Conservation (phyloP, 805 yeast genomes). For the Candida ascalaphidarum region DNA sequence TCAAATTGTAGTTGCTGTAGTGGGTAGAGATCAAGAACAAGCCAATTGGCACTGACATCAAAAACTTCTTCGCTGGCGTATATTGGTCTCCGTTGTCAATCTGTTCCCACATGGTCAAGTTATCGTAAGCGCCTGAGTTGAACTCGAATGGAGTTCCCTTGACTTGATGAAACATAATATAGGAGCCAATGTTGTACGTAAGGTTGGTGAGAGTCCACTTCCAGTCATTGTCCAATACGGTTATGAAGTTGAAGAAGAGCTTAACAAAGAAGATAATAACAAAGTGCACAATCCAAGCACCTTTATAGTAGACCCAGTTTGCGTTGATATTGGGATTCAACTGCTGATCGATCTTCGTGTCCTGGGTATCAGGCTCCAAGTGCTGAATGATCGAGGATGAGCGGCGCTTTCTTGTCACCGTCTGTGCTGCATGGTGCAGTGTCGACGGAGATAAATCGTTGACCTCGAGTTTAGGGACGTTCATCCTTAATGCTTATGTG, state of each 20-base stretch:
- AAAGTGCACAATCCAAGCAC: constrained; percentile 92
- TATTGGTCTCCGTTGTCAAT: constrained; percentile 92
- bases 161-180: constrained; percentile 92
- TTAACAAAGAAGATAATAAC: constrained; percentile 72
- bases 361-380: constrained; percentile 86
- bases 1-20: constrained; percentile 77
- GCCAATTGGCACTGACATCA: constrained; percentile 87
- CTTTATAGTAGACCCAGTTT: constrained; percentile 91
- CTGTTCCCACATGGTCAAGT: constrained; percentile 98
- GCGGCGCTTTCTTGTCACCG: constrained; percentile 37
- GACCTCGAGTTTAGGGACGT: no score
- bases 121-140: constrained; percentile 93
- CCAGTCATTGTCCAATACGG: constrained; percentile 74
- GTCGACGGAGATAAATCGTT: neutral
- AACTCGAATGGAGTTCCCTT: constrained; percentile 98
- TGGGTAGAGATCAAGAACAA: constrained; percentile 84
- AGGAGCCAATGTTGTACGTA: constrained; percentile 84
- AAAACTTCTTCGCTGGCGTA: constrained; percentile 91
- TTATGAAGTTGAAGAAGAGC: constrained; percentile 68
- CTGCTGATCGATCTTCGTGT: constrained; percentile 86
- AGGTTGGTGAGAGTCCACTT: constrained; percentile 92
- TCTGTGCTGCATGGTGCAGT: no score
- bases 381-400: constrained; percentile 87
- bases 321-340: constrained; percentile 87
- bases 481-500: no score